These are phyloP conservation scores for Solanum peruvianum DNA, from an alignment of 257 asterid genomes.

Conservation along the genomic window DNA sequence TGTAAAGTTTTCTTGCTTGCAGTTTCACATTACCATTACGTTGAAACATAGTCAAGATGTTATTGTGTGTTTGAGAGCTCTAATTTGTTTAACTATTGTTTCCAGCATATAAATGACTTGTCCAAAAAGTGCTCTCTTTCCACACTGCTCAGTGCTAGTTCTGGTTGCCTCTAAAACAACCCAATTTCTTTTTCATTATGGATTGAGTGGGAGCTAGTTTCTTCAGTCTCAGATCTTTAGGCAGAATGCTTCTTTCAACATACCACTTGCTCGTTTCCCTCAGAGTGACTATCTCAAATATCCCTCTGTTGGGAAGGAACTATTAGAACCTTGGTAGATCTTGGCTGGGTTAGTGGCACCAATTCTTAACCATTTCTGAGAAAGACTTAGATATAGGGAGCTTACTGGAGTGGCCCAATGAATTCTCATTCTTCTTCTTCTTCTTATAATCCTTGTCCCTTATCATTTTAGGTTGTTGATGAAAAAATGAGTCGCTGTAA, in stretches of 20 bases:
- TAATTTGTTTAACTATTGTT: neutral
- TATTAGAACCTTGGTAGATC: neutral
- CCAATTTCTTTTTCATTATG: neutral
- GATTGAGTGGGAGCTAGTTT: neutral
- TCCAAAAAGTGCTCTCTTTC: neutral
- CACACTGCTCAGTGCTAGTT: neutral
- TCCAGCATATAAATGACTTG: neutral
- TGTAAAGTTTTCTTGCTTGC: constrained; percentile 28
- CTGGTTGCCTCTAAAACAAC: neutral
- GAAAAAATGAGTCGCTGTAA: neutral
- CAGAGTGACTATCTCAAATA: neutral
- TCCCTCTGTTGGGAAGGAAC: neutral
- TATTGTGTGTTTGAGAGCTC: neutral
- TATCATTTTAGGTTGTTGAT: neutral
- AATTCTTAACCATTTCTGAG: neutral
- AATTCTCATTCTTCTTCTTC: neutral
- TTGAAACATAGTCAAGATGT: neutral
- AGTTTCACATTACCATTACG: neutral
- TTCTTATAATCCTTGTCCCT: neutral
- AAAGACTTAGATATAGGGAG: neutral
- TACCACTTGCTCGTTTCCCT: neutral
- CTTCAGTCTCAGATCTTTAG: neutral
- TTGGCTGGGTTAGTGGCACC: neutral
- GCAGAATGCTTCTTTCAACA: neutral
- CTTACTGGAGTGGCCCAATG: neutral